Base-by-base conservation (phyloP, 352 stramenopile genomes). In the Pilasporangium apinafurcum region DNA sequence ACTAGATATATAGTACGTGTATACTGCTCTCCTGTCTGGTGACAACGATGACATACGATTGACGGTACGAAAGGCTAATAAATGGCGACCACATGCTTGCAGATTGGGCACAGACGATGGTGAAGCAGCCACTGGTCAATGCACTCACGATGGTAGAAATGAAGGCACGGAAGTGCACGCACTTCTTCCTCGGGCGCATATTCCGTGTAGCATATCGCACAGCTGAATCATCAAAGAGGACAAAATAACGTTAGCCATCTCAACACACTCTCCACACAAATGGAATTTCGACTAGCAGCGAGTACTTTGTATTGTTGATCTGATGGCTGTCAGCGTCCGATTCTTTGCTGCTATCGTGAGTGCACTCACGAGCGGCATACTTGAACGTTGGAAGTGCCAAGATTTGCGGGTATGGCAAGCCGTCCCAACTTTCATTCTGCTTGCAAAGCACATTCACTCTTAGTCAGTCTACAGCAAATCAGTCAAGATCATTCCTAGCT, bases 61-160 rank as follows among this genome's bases (percentile, higher is more conserved):
- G n/a, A n/a, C n/a, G n/a, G n/a, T n/a, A n/a, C n/a, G n/a, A n/a
- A n/a, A n/a, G n/a, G n/a, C n/a, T 67, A 86, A 59, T 87, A 86
- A 33, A 92, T 65, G 10, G 76, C 63, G 38, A 93, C 79, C 40
- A 88, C 59, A 62, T 94, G 66, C 41, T 86, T 95, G 62, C 82
- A 95, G 48, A 91, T 91, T 18, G 81, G 83, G 37, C 85, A 95
- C 38, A 78, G 77, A 43, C 81, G 75, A 44, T 93, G 78, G 52
- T 85, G 65, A 47, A 90, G 64, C 16, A 96, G 81, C 85, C 85
- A 96, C 52, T 86, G 79, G 52, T 95, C 84, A 51, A 96, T 95
- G 42, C 85, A 96, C 56, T 92, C 80, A 51, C 76, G 75, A 56
- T 96, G 85, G 55, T 94, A 96, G 46, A 84, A 88, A 53, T 96